A percentile compares a stretch with the other conserved stretches of the same genome.
Conservation (phyloP, 2,329 filamentous ascomycete genomes). For the Waltergamsia citrina region DNA sequence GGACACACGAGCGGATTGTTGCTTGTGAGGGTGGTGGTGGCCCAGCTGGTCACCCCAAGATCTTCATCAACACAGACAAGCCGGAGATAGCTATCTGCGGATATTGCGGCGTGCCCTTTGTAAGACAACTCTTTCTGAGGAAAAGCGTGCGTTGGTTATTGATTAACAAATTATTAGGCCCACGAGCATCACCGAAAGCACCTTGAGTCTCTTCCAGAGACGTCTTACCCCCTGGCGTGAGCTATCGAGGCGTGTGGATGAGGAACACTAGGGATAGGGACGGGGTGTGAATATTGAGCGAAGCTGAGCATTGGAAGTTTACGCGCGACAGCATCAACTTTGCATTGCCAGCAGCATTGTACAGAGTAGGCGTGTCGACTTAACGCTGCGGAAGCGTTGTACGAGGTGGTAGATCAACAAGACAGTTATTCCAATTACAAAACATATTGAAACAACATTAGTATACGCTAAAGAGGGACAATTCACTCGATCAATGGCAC, state of each 20-base stretch:
- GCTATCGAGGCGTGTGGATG: neutral
- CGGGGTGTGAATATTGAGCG: neutral
- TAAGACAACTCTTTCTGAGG: conserved; percentile 36
- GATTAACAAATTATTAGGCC: conserved; percentile 47
- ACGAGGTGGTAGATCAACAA: no score
- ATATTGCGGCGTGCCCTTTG: conserved; percentile 91
- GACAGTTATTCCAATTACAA: no score
- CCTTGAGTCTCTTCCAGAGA: conserved; percentile 71
- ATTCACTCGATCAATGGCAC: no score
- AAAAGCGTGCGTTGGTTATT: neutral
- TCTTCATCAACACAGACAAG: conserved; percentile 98
- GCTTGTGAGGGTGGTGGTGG: conserved; percentile 90
- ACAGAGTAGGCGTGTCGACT: no score
- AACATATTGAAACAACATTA: no score
- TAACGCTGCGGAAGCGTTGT: no score
- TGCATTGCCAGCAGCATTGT: no score
- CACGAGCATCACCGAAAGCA: conserved; percentile 81
- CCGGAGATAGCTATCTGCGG: conserved; percentile 82
- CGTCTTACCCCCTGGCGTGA: conserved; percentile 68
- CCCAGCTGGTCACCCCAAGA: conserved; percentile 77
- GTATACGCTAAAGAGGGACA: no score
- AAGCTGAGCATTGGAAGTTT: no score
- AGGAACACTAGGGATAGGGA: neutral
- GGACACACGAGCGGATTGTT: conserved; percentile 75
- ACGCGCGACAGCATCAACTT: no score